Evolutionary conservation across 2,329 filamentous ascomycete genomes (phyloP).

Genomic region (Trichoderma afroharzianum): DNA sequence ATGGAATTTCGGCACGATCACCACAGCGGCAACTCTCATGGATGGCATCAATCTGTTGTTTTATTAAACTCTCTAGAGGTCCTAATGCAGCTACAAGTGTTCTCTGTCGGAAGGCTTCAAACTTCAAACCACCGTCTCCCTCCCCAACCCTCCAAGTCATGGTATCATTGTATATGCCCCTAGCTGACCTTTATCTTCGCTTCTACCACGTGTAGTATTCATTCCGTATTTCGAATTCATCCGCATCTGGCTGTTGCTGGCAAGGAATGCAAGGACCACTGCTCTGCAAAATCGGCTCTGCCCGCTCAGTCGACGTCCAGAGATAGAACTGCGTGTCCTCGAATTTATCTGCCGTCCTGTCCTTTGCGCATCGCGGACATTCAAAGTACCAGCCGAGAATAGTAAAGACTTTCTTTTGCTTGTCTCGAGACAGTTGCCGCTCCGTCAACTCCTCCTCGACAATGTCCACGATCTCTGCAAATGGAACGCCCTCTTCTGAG

Average conservation of each 20-base stretch:
- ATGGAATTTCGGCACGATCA: not conserved
- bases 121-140: not conserved
- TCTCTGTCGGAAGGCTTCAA: not conserved
- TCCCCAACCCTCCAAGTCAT: not conserved
- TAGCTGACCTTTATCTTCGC: not conserved
- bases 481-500: not conserved
- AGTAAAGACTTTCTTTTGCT: not conserved
- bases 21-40: not conserved
- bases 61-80: not conserved
- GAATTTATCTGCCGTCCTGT: not conserved
- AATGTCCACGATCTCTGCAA: not conserved
- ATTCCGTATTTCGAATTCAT: not conserved
- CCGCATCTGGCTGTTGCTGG: not conserved
- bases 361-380: not conserved
- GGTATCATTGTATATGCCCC: not conserved
- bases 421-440: not conserved
- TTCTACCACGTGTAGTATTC: not conserved
- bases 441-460: not conserved
- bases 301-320: not conserved
- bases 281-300: not conserved
- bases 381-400: not conserved
- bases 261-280: not conserved
- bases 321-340: not conserved
- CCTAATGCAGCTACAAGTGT: not conserved
- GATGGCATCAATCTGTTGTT: not conserved